A percentile compares a stretch with the other conserved stretches of the same genome.
Evolutionary conservation across 2,329 filamentous ascomycete species (phyloP).

Genomic region (Phyllosticta capitalensis): DNA sequence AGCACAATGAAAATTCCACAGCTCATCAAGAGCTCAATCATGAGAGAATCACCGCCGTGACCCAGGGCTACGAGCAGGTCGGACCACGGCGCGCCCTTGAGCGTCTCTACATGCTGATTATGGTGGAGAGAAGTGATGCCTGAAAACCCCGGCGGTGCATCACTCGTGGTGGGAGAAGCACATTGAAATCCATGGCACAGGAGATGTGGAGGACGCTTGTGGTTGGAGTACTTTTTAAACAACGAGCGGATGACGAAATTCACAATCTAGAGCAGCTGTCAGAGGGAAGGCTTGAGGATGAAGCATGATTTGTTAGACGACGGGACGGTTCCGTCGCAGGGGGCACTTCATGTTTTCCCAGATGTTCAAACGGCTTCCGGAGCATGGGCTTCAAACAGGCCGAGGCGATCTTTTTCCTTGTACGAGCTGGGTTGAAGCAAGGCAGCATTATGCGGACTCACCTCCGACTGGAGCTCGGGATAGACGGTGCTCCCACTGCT

Average conservation of each 20-base stretch:
- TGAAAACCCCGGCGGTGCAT: conserved; percentile 45
- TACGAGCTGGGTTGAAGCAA: conserved; percentile 1
- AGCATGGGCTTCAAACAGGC: neutral
- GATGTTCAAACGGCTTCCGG: neutral
- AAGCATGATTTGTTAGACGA: neutral
- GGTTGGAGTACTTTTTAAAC: conserved; percentile 49
- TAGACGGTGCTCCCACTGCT: conserved; percentile 21
- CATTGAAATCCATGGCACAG: conserved; percentile 76
- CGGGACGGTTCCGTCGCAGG: neutral
- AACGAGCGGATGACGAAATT: conserved; percentile 58
- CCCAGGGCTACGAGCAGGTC: conserved; percentile 66
- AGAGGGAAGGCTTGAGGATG: conserved; percentile 14
- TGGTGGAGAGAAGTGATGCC: conserved; percentile 55
- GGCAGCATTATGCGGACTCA: conserved; percentile 20
- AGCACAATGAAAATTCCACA: conserved; percentile 65
- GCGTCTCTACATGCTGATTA: conserved; percentile 58
- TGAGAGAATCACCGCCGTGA: conserved; percentile 62
- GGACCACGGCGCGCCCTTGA: conserved; percentile 68
- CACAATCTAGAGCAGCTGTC: conserved; percentile 44
- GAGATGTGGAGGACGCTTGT: conserved; percentile 57
- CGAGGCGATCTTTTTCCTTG: neutral
- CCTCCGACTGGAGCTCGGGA: conserved; percentile 32
- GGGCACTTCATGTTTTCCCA: neutral
- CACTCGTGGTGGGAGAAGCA: conserved; percentile 22
- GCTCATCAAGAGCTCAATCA: conserved; percentile 67